Evolutionary conservation across 306 rosid genomes (phyloP), one percentile per base, ranked within the genome.

Genomic region (Biancaea sappan): DNA sequence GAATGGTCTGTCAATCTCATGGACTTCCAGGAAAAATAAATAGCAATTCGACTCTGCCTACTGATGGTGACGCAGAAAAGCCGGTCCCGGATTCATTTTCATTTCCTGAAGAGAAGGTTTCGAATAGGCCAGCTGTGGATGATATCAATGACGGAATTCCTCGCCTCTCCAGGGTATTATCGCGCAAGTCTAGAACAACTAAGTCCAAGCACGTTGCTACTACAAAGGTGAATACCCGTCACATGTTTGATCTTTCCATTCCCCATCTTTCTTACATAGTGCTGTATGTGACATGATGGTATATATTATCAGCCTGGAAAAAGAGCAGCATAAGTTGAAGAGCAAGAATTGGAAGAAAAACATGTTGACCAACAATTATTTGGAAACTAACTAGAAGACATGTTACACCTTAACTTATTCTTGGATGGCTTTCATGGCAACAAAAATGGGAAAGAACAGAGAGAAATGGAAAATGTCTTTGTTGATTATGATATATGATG

Each of bases 121-220:
- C 87, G 6, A 77, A 80, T 76, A 95, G 90, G 43, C 71, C 76
- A 15, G 47, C 69, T 25, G 72, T 44, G 1, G 94, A 94, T 53
- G 96, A 89, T 81, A 74, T 87, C 74, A 85, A 84, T 68, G 98
- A 88, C 48, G 96, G 97, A 67, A 94, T 94, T 84, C 98, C 97
- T 65, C 81, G 71, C 38, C 80, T 94, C 77, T 76, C 95, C 18
- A 82, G 97, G 81, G 83, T 58, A 8, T 80, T 83, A 18, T 94
- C 98, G 2, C 80, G 88, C 16, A 91, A 91, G 70, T 91, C 88
- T 76, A 89, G 88, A 86, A 81, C 89, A 46, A 79, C 88, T 28
- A 92, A 79, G 84, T 79, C 96, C 46, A 90, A 83, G 84, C 93
- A 86, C 74, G 93, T 83, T 76, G 83, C 88, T 31, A 90, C 85